A percentile compares a stretch with the other conserved stretches of the same genome.
phyloP scores from a whole-genome alignment of 73 alveolate genomes.

The Paramecium tetraurelia region DNA sequence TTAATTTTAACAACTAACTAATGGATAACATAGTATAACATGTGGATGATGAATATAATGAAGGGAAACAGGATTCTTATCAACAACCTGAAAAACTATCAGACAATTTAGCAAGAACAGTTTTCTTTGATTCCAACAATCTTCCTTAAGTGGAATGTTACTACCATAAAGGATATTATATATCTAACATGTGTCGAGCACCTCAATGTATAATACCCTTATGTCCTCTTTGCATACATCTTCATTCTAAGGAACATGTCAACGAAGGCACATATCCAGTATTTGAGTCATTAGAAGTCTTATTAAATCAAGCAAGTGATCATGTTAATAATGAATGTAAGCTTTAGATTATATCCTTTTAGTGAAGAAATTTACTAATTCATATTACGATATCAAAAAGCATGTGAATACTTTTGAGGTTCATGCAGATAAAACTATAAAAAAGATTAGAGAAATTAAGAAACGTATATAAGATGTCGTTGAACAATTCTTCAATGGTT shows the following conservation, averaged over 20 bases:
- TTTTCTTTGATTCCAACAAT: neutral
- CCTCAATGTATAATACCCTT: conserved; percentile 40
- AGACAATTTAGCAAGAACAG: neutral
- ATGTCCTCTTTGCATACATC: conserved; percentile 38
- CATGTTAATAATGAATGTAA: neutral
- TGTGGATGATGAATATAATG: neutral
- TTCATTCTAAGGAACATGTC: conserved; percentile 36
- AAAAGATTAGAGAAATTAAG: conserved; percentile 35
- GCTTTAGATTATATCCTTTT: neutral
- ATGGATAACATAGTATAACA: neutral
- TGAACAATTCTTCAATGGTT: conserved; percentile 29
- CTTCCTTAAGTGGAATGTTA: conserved; percentile 27
- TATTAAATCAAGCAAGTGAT: neutral
- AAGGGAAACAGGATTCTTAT: neutral
- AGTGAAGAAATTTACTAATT: neutral
- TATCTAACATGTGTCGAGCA: conserved; percentile 15
- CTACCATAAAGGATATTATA: conserved; percentile 30
- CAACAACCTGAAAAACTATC: neutral
- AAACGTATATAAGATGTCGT: conserved; percentile 22
- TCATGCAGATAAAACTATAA: conserved; percentile 27
- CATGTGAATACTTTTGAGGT: conserved; percentile 27
- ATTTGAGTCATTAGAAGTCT: neutral
- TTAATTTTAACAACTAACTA: neutral
- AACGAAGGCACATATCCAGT: conserved; percentile 34
- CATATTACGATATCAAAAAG: neutral